phyloP scores from a whole-genome alignment of 148 eudicot species.

The Chenopodium album region DNA sequence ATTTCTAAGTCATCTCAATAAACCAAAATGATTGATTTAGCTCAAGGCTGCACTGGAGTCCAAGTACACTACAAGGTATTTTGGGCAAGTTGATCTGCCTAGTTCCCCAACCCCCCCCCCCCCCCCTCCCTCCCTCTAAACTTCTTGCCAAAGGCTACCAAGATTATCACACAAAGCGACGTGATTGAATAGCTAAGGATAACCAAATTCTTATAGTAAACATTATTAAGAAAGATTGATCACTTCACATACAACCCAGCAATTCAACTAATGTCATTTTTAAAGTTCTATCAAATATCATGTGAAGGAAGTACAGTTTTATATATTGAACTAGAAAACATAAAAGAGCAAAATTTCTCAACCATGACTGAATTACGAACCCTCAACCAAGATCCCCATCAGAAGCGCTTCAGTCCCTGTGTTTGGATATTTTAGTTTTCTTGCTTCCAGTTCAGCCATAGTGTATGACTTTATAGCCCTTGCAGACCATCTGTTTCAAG shows the following conservation, averaged over 20 bases:
- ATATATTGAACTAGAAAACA: not conserved
- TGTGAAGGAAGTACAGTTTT: not conserved
- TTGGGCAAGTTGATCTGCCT: not conserved
- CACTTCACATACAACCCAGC: not conserved
- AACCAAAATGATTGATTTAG: not conserved
- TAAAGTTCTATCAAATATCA: not conserved
- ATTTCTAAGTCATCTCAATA: not conserved
- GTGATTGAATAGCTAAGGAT: not conserved
- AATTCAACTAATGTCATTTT: not conserved
- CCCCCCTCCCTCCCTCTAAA: not conserved
- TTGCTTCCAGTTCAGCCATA: constrained; percentile 79
- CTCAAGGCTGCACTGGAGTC: not conserved
- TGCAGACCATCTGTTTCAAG: constrained; percentile 78
- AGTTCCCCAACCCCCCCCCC: not conserved
- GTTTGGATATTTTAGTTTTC: constrained; percentile 75
- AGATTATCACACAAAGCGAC: not conserved
- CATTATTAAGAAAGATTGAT: not conserved
- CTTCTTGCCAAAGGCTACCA: not conserved
- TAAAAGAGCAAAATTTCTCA: not conserved
- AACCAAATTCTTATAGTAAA: not conserved
- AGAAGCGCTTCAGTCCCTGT: constrained; percentile 86
- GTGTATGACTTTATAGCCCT: constrained; percentile 74
- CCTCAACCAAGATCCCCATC: constrained; percentile 92
- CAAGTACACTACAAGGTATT: not conserved
- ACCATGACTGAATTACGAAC: constrained; percentile 38